Evolutionary conservation across 2,329 filamentous ascomycete species (phyloP).

Genomic region (Coniochaeta prunicola): DNA sequence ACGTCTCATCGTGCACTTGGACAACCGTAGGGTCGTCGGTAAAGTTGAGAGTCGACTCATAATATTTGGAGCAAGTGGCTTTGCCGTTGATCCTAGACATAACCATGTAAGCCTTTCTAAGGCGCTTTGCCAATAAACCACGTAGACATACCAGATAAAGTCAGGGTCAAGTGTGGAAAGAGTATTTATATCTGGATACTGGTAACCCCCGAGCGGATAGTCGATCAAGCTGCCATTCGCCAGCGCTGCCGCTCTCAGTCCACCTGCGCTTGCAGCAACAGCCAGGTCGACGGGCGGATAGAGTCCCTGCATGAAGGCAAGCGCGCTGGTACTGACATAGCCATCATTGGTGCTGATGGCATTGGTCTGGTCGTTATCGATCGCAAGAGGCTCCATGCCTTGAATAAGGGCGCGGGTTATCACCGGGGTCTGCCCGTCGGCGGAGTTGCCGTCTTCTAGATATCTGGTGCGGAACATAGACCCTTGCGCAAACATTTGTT

Average conservation of each 20-base stretch:
- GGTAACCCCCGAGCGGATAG: constrained; percentile 70
- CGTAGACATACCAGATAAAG: constrained; percentile 35
- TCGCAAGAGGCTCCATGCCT: constrained; percentile 31
- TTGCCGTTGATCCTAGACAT: constrained; percentile 29
- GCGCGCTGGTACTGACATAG: constrained; percentile 58
- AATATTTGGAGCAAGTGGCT: constrained; percentile 29
- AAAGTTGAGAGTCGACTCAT: constrained; percentile 19
- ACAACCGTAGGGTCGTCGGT: constrained; percentile 11
- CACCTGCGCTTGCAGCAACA: constrained; percentile 28
- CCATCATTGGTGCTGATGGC: constrained; percentile 32
- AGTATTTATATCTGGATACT: constrained; percentile 63
- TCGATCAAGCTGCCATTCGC: constrained; percentile 44
- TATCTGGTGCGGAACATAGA: constrained; percentile 42
- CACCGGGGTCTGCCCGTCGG: constrained; percentile 5
- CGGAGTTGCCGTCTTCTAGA: constrained; percentile 23
- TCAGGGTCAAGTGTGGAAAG: constrained; percentile 36
- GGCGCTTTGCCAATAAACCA: background rate
- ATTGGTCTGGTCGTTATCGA: constrained; percentile 41
- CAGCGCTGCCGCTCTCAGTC: constrained; percentile 14
- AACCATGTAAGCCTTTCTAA: background rate
- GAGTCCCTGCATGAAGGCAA: constrained; percentile 75
- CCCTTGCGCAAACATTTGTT: constrained; percentile 44
- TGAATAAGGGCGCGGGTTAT: constrained; percentile 28
- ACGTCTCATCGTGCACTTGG: constrained; percentile 15
- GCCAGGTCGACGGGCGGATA: constrained; percentile 60